A percentile compares a stretch with the other conserved stretches of the same genome.
These are phyloP conservation scores for Hansfordia pulvinata DNA, from an alignment of 2,329 filamentous ascomycete genomes.

Conservation along the genomic window DNA sequence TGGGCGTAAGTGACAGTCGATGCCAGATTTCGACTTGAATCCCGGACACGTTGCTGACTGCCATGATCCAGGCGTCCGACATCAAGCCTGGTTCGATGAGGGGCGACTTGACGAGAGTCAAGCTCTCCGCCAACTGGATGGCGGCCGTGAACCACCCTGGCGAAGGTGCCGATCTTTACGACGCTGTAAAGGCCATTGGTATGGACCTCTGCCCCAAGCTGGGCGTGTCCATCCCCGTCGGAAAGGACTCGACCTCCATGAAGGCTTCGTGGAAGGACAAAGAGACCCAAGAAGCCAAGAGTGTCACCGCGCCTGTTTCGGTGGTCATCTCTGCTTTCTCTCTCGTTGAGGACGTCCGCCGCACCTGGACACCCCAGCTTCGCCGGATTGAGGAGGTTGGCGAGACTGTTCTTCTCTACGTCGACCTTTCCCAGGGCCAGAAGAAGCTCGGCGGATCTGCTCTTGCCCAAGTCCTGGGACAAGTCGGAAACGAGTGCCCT, in stretches of 20 bases:
- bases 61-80: too few species aligned
- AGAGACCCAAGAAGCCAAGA: constrained; percentile 53
- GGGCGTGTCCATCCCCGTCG: constrained; percentile 89
- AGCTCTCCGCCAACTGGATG: constrained; percentile 98
- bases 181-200: constrained; percentile 85
- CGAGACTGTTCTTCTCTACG: constrained; percentile 77
- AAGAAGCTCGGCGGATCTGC: constrained; percentile 83
- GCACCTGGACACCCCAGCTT: constrained; percentile 89
- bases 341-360: constrained; percentile 66
- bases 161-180: constrained; percentile 83
- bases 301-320: constrained; percentile 85
- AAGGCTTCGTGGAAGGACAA: constrained; percentile 87
- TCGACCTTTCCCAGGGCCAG: constrained; percentile 73
- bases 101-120: constrained; percentile 63
- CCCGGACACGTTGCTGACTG: too few species aligned
- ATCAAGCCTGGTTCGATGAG: constrained; percentile 29
- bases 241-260: constrained; percentile 98
- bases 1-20: too few species aligned
- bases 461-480: constrained; percentile 76
- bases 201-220: constrained; percentile 83
- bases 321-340: constrained; percentile 86
- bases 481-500: constrained; percentile 72
- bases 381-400: constrained; percentile 75
- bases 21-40: too few species aligned
- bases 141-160: constrained; percentile 87